Conservation (phyloP, 768 basidiomycete genomes). For the Termitomyces sp. region DNA sequence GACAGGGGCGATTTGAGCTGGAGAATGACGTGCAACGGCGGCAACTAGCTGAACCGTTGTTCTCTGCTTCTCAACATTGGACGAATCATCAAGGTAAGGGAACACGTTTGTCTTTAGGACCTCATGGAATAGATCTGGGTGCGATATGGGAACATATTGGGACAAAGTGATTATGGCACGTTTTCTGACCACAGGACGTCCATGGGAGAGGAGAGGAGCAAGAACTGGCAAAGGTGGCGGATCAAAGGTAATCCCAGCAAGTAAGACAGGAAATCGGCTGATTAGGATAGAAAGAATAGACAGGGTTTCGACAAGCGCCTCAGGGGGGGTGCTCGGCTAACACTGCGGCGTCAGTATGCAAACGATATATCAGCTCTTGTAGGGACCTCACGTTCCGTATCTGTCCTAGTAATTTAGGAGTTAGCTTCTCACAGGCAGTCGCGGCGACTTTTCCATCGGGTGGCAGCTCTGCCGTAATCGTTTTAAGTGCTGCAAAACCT, state of each 20-base stretch:
- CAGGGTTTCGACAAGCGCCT: conserved; percentile 78
- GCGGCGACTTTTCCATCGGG: conserved; percentile 74
- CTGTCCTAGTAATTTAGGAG: conserved; percentile 77
- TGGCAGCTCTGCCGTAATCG: conserved; percentile 88
- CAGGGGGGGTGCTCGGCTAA: conserved; percentile 66
- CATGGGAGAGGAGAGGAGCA: conserved; percentile 67
- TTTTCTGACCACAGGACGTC: conserved; percentile 85
- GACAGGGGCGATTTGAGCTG: conserved; percentile 56
- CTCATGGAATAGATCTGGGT: conserved; percentile 53
- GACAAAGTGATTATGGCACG: conserved; percentile 84
- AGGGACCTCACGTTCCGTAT: conserved; percentile 57
- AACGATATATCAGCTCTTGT: neutral
- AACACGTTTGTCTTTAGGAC: conserved; percentile 55
- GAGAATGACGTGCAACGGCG: conserved; percentile 72
- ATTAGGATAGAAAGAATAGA: conserved; percentile 87
- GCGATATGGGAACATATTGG: conserved; percentile 75
- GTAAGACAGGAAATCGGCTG: conserved; percentile 71
- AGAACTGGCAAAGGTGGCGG: conserved; percentile 63
- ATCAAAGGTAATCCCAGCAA: conserved; percentile 45
- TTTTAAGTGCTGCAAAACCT: conserved; percentile 71
- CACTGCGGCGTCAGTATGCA: neutral
- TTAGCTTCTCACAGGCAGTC: conserved; percentile 78
- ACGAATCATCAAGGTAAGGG: conserved; percentile 47
- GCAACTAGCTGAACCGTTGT: conserved; percentile 78
- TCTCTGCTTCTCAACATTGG: conserved; percentile 63